Percentiles rank a stretch among this genome's conserved stretches.
These are phyloP conservation scores for Leccinum subfulvum DNA, from an alignment of 1,284 basidiomycete species.

Conservation along the genomic window DNA sequence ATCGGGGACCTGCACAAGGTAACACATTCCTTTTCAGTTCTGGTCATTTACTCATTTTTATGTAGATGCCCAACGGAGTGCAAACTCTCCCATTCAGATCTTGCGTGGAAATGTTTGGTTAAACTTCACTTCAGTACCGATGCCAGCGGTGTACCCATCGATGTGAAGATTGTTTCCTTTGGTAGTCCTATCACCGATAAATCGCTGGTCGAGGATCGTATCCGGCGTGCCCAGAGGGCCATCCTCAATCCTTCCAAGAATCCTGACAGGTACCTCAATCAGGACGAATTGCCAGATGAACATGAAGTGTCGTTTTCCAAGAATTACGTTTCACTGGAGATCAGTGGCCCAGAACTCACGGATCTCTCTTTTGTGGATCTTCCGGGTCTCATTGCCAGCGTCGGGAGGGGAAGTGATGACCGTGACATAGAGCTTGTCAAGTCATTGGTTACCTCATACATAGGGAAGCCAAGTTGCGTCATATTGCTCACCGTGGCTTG, in stretches of 20 bases:
- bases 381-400: slow-evolving; percentile 64
- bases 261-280: slow-evolving; percentile 39
- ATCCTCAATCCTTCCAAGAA: slow-evolving; percentile 60
- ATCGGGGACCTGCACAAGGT: slow-evolving; percentile 67
- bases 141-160: slow-evolving; percentile 39
- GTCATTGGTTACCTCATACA: slow-evolving; percentile 56
- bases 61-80: slow-evolving; percentile 73
- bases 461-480: slow-evolving; percentile 62
- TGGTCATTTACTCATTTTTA: background rate
- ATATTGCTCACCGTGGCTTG: slow-evolving; percentile 71
- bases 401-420: slow-evolving; percentile 46
- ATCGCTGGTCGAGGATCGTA: slow-evolving; percentile 57
- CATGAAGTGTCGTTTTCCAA: slow-evolving; percentile 56
- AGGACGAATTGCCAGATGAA: slow-evolving; percentile 33
- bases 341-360: slow-evolving; percentile 63
- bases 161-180: slow-evolving; percentile 46
- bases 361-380: slow-evolving; percentile 65
- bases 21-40: background rate
- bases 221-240: slow-evolving; percentile 69
- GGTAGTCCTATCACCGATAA: slow-evolving; percentile 54
- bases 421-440: slow-evolving; percentile 65
- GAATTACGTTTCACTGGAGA: slow-evolving; percentile 64
- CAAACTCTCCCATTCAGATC: slow-evolving; percentile 46
- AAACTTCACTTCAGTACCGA: slow-evolving; percentile 55
- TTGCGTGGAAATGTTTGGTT: slow-evolving; percentile 60